Evolutionary conservation across 441 rosid species (phyloP), one percentile per base, ranked within the genome.

Genomic region (Dalechampia spathulata): DNA sequence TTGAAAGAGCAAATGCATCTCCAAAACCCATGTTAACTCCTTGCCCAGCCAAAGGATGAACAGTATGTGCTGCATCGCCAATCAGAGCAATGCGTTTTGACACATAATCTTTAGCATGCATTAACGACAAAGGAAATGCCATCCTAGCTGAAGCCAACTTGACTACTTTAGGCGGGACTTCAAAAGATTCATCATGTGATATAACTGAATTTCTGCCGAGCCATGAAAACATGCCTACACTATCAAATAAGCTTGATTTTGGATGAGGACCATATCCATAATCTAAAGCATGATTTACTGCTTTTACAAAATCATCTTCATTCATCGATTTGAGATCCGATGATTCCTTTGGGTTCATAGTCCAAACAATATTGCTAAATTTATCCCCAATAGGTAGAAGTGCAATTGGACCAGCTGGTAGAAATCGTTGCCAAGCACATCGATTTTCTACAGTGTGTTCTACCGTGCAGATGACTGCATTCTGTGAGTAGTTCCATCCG

Each of bases 21-120:
- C 86, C 90, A 59, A 89, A 92, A 49, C 97, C 99, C 77, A 92
- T 58, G 74, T 92, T 89, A 32, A 89, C 99, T 63, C 99, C 97
- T 75, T 92, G 99, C 61, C 97, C 99, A 39, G 97, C 99, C 68
- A 89, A 71, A 13, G 99, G 99, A 70, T 89, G 97, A 61, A 92
- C 85, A 11, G 96, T 82, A 42, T 89, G 99, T 32, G 97, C 97
- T 19, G 97, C 96, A 77, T 86, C 99, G 50, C 99, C 94, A n/a
- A 89, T 52, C 19, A 89, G 85, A 62, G 78, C 96, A 51, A 83
- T 75, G 27, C 77, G 88, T 57, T 72, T 84, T 6, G 96, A 70
- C 21, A 72, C 90, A 58, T 92, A 89, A 57, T 77, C 60, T 6
- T 73, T 80, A 20, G 96, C 94, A 49, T 92, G 96, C 80, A 55